phyloP scores from a whole-genome alignment of 2,329 filamentous ascomycete species.

The Clarireedia monteithiana region DNA sequence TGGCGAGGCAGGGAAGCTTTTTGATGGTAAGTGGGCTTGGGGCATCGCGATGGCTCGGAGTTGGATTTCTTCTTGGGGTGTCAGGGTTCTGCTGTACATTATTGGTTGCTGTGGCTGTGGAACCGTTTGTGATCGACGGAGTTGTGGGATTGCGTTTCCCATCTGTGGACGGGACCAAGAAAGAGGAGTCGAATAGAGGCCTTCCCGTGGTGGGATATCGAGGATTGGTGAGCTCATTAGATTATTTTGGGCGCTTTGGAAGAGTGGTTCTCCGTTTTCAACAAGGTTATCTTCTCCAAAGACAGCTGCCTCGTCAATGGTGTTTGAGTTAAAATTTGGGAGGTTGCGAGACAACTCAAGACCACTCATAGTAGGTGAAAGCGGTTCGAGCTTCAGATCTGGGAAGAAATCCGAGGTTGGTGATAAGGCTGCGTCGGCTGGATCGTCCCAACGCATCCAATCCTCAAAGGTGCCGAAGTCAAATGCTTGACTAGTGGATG shows the following conservation, averaged over 20 bases:
- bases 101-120: slow-evolving; percentile 4
- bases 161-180: slow-evolving; percentile 21
- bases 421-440: slow-evolving; percentile 21
- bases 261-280: slow-evolving; percentile 20
- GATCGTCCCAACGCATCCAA: slow-evolving; percentile 29
- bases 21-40: slow-evolving; percentile 39
- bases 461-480: slow-evolving; percentile 26
- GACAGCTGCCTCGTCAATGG: slow-evolving; percentile 17
- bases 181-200: slow-evolving; percentile 24
- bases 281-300: slow-evolving; percentile 22
- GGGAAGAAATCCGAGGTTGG: slow-evolving; percentile 24
- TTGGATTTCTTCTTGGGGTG: slow-evolving; percentile 29
- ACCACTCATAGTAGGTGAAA: slow-evolving; percentile 20
- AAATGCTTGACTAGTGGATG: slow-evolving; percentile 16
- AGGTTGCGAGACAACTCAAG: slow-evolving; percentile 19
- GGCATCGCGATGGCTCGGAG: slow-evolving; percentile 58
- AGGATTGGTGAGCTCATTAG: slow-evolving; percentile 8
- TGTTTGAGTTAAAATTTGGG: background rate
- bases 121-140: slow-evolving; percentile 1
- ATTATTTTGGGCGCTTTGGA: slow-evolving; percentile 16
- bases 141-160: background rate
- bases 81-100: slow-evolving; percentile 11
- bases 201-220: slow-evolving; percentile 12
- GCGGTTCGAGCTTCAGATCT: slow-evolving; percentile 23
- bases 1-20: slow-evolving; percentile 29